phyloP scores from a whole-genome alignment of 1,139 yeast genomes.

The Hemisphaericaspora subhashii region DNA sequence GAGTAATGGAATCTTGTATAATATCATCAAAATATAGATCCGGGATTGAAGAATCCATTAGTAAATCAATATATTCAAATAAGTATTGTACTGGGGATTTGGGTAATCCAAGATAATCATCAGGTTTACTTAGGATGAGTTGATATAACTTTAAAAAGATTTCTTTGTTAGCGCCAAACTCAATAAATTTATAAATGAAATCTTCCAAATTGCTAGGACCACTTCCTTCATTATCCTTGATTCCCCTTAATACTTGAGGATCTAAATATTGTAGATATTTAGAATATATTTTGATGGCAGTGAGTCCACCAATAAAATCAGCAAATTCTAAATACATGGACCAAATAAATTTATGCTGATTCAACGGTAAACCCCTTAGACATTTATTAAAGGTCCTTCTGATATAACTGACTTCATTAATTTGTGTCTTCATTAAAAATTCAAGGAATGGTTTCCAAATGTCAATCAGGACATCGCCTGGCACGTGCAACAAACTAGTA shows the following conservation, averaged over 20 bases:
- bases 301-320: constrained; percentile 40
- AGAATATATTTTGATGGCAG: constrained; percentile 42
- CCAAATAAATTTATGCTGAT: constrained; percentile 66
- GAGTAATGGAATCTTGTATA: constrained; percentile 19
- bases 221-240: constrained; percentile 7
- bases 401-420: constrained; percentile 40
- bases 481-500: constrained; percentile 17
- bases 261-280: constrained; percentile 41
- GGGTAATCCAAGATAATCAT: constrained; percentile 15
- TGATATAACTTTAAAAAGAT: constrained; percentile 19
- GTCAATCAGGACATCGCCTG: constrained; percentile 39
- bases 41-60: constrained; percentile 16
- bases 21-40: constrained; percentile 9
- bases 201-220: constrained; percentile 17
- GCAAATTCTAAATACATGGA: constrained; percentile 55
- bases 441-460: constrained; percentile 59
- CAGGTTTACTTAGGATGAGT: constrained; percentile 14
- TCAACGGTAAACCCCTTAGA: constrained; percentile 47
- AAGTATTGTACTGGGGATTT: constrained; percentile 30
- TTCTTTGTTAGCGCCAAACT: constrained; percentile 21
- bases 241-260: constrained; percentile 12
- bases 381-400: constrained; percentile 55
- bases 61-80: constrained; percentile 47
- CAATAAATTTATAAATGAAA: constrained; percentile 25
- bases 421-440: constrained; percentile 37